These are phyloP conservation scores for Sporothrix mexicana DNA, from an alignment of 2,329 filamentous ascomycete species.

Conservation along the genomic window DNA sequence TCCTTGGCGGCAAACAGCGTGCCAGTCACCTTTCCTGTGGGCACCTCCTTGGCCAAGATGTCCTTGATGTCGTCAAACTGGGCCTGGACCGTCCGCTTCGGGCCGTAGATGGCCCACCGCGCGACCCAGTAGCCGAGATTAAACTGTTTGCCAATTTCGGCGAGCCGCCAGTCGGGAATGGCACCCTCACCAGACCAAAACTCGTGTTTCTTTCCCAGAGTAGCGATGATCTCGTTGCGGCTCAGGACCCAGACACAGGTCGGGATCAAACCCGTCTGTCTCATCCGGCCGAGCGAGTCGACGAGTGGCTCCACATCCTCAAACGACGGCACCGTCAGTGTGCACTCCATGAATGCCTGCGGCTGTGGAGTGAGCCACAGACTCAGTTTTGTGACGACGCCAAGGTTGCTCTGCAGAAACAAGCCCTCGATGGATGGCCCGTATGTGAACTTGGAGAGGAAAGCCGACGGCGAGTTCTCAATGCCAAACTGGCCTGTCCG, in stretches of 20 bases:
- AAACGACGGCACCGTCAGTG: not conserved
- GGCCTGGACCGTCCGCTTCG: not conserved
- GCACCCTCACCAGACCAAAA: constrained; percentile 12
- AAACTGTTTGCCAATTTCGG: not conserved
- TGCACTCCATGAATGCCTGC: constrained; percentile 16
- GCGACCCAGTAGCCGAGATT: constrained; percentile 10
- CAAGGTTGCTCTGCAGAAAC: constrained; percentile 20
- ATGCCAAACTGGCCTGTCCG: constrained; percentile 35
- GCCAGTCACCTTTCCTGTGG: not conserved
- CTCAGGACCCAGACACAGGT: constrained; percentile 15
- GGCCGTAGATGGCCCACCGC: constrained; percentile 15
- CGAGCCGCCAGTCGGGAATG: not conserved
- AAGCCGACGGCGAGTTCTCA: not conserved
- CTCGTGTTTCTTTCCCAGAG: not conserved
- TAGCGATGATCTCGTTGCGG: constrained; percentile 14
- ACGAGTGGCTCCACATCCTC: constrained; percentile 8
- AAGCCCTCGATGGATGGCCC: constrained; percentile 9
- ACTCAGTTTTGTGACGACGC: constrained; percentile 9
- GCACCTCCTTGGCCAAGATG: not conserved
- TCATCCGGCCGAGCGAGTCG: constrained; percentile 1
- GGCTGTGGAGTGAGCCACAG: constrained; percentile 15
- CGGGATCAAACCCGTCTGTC: constrained; percentile 4
- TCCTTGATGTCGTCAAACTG: constrained; percentile 21
- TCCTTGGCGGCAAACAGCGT: not conserved
- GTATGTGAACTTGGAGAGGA: constrained; percentile 18